Percentiles rank a stretch among this genome's conserved stretches.
Conservation (phyloP, 805 yeast genomes). For the Saccharomycopsis microspora region DNA sequence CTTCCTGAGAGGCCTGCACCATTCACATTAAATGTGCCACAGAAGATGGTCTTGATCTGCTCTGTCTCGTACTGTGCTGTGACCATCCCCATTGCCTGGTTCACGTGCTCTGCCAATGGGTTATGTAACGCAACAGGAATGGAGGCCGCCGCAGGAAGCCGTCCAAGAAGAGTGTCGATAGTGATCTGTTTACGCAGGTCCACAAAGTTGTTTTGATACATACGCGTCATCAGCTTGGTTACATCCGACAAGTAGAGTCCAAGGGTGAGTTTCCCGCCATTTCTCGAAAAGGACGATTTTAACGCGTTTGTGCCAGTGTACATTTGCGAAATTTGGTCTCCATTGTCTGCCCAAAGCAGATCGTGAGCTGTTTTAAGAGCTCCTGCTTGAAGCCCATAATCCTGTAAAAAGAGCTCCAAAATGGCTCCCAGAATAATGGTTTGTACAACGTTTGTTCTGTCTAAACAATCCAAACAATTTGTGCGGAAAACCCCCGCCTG, state of each 20-base stretch:
- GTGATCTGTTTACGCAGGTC: constrained; percentile 87
- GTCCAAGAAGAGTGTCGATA: constrained; percentile 78
- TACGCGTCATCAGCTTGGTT: constrained; percentile 87
- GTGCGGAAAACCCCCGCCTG: constrained; percentile 90
- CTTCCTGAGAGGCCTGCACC: constrained; percentile 35
- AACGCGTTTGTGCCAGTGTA: constrained; percentile 97
- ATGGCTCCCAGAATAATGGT: constrained; percentile 71
- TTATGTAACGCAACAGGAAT: constrained; percentile 66
- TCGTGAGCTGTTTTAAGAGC: constrained; percentile 59
- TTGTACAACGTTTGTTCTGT: constrained; percentile 83
- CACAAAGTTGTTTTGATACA: constrained; percentile 92
- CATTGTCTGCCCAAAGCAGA: constrained; percentile 95
- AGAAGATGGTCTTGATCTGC: constrained; percentile 51
- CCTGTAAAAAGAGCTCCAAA: constrained; percentile 41
- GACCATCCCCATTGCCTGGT: constrained; percentile 38
- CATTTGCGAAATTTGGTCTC: constrained; percentile 90
- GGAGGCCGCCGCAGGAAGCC: constrained; percentile 48
- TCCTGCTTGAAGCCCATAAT: constrained; percentile 22
- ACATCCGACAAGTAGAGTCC: constrained; percentile 98
- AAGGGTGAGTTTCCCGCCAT: constrained; percentile 84
- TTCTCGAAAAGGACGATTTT: constrained; percentile 83
- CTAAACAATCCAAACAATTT: constrained; percentile 91
- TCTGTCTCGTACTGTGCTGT: constrained; percentile 46
- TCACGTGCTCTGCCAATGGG: constrained; percentile 81
- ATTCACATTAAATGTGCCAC: constrained; percentile 83